Conservation (phyloP, 2,329 filamentous ascomycete genomes). For the Amauroascus verrucosus region DNA sequence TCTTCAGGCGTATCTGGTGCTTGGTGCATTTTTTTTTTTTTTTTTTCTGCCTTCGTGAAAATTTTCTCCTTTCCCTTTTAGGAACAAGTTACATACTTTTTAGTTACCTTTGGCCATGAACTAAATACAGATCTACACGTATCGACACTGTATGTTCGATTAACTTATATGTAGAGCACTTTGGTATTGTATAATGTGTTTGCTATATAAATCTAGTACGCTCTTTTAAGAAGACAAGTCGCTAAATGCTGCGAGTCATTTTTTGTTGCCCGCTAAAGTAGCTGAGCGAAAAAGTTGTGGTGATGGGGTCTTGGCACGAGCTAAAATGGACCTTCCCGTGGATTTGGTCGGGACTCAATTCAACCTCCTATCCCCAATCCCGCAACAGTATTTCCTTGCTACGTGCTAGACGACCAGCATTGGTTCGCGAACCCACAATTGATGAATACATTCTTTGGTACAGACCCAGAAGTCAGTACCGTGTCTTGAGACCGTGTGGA, state of each 20-base stretch:
- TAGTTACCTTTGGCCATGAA: not conserved
- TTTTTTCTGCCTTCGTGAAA: not conserved
- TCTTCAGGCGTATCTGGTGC: not conserved
- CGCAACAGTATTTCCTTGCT: not conserved
- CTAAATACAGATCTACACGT: too few relatives aligned
- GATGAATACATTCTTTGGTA: not conserved
- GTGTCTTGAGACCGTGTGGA: not conserved
- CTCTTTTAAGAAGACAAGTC: too few relatives aligned
- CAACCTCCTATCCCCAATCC: too few relatives aligned
- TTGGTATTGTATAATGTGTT: too few relatives aligned
- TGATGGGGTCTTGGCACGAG: not conserved
- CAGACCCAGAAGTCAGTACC: not conserved
- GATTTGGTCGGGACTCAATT: not conserved
- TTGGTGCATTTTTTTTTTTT: not conserved
- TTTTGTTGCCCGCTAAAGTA: not conserved
- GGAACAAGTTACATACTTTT: not conserved
- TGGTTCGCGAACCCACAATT: not conserved
- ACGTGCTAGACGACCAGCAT: not conserved
- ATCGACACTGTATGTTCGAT: too few relatives aligned
- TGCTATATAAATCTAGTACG: too few relatives aligned
- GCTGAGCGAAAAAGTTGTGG: not conserved
- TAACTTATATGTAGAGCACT: too few relatives aligned
- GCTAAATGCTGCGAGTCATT: not conserved
- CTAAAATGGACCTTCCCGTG: not conserved
- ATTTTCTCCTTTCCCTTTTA: not conserved